Conservation (phyloP, 805 yeast species). For the Sungouiella blattae region DNA sequence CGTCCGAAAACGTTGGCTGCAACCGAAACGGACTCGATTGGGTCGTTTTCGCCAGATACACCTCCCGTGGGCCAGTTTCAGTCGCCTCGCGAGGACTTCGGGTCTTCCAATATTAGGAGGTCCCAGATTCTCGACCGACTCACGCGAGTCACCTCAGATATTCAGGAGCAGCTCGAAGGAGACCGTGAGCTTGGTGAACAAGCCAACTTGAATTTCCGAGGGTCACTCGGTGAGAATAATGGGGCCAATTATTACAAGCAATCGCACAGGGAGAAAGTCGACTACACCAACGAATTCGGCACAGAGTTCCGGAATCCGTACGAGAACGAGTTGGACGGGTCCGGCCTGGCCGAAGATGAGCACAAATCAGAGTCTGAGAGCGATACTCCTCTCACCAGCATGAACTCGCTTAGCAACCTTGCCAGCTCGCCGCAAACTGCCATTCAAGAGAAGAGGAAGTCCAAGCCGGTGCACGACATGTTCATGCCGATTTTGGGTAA, state of each 20-base stretch:
- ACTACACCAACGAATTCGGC: conserved; percentile 7
- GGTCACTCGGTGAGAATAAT: neutral
- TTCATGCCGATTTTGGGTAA: conserved; percentile 57
- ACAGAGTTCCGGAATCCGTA: no score
- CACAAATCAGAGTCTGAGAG: conserved; percentile 11
- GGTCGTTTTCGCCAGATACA: conserved; percentile 37
- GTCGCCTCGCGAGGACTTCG: conserved; percentile 2
- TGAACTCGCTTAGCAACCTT: conserved; percentile 23
- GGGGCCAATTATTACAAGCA: conserved; percentile 16
- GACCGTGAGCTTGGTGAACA: no score
- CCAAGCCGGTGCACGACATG: conserved; percentile 45
- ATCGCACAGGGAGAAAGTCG: no score
- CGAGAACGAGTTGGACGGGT: conserved; percentile 3
- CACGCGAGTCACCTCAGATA: conserved; percentile 37
- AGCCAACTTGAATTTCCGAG: conserved; percentile 10
- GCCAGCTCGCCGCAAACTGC: conserved; percentile 7
- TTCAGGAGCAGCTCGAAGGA: conserved; percentile 26
- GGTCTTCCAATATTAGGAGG: conserved; percentile 23
- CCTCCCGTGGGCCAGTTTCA: conserved; percentile 17
- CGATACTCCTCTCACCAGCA: conserved; percentile 37
- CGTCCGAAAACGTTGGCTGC: conserved; percentile 1
- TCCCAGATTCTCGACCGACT: conserved; percentile 36
- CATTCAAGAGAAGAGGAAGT: conserved; percentile 20
- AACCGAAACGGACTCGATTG: conserved; percentile 28
- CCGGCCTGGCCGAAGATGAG: conserved; percentile 2